These are phyloP conservation scores for Raffaelea albimanens DNA, from an alignment of 2,329 filamentous ascomycete species.

Conservation along the genomic window DNA sequence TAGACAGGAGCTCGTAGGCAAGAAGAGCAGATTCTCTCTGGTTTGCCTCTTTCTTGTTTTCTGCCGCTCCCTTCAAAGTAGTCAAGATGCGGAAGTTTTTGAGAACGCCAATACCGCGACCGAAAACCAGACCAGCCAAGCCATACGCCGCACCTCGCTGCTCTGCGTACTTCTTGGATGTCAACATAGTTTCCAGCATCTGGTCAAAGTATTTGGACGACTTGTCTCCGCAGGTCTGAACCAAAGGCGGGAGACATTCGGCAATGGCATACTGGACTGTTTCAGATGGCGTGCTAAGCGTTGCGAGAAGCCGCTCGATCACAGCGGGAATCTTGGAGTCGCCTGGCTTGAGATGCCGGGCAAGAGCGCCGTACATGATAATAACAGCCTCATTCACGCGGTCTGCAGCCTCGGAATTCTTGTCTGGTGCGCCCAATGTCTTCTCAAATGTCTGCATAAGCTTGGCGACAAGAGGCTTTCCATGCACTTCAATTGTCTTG, in stretches of 20 bases:
- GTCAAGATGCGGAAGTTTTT: slow-evolving; percentile 81
- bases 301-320: slow-evolving; percentile 74
- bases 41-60: slow-evolving; percentile 89
- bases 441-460: slow-evolving; percentile 89
- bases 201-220: slow-evolving; percentile 71
- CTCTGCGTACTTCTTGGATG: slow-evolving; percentile 83
- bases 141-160: slow-evolving; percentile 93
- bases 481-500: slow-evolving; percentile 69
- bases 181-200: slow-evolving; percentile 72
- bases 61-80: slow-evolving; percentile 69
- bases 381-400: slow-evolving; percentile 95
- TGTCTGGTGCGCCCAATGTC: slow-evolving; percentile 77
- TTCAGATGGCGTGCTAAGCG: slow-evolving; percentile 89
- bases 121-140: slow-evolving; percentile 78
- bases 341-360: slow-evolving; percentile 74
- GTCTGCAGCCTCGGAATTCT: slow-evolving; percentile 71
- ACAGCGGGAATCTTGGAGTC: slow-evolving; percentile 83
- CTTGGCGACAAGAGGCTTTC: slow-evolving; percentile 72
- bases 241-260: slow-evolving; percentile 84
- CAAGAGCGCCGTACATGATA: slow-evolving; percentile 91
- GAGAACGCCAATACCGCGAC: slow-evolving; percentile 74
- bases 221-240: slow-evolving; percentile 70
- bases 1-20: slow-evolving; percentile 82
- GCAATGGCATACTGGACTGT: slow-evolving; percentile 95
- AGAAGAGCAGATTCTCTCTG: slow-evolving; percentile 83